These are phyloP conservation scores for Erigeron canadensis DNA, from an alignment of 129 eudicot species.

Conservation along the genomic window DNA sequence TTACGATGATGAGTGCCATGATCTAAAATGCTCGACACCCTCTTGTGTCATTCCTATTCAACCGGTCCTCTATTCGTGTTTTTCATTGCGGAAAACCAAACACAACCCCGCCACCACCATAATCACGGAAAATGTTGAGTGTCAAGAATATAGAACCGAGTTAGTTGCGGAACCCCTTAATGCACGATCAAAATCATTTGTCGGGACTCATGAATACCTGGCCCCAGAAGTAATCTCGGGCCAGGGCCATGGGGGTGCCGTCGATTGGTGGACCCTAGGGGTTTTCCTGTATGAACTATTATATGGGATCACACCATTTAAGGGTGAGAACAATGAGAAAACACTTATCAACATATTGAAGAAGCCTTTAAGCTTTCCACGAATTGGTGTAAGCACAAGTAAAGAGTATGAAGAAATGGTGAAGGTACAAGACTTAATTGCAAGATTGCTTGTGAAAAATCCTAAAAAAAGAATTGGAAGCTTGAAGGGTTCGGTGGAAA, in stretches of 20 bases:
- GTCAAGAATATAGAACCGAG: constrained; percentile 39
- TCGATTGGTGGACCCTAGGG: constrained; percentile 88
- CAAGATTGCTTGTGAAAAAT: constrained; percentile 60
- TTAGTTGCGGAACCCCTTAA: constrained; percentile 66
- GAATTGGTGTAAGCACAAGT: constrained; percentile 53
- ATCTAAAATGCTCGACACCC: constrained; percentile 49
- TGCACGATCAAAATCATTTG: constrained; percentile 70
- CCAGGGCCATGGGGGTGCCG: constrained; percentile 77
- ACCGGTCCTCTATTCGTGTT: constrained; percentile 66
- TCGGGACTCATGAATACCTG: constrained; percentile 79
- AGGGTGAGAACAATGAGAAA: constrained; percentile 78
- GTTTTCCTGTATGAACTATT: constrained; percentile 68
- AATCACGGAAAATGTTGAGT: constrained; percentile 25
- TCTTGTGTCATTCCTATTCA: constrained; percentile 55
- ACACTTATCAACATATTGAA: constrained; percentile 67
- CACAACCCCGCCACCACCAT: constrained; percentile 35
- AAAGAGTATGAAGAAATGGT: constrained; percentile 72
- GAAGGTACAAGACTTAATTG: constrained; percentile 68
- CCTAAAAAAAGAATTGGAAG: constrained; percentile 79
- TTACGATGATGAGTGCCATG: constrained; percentile 15
- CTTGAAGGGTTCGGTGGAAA: constrained; percentile 65
- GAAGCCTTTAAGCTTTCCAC: constrained; percentile 60
- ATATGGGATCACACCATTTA: constrained; percentile 71
- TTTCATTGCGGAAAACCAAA: constrained; percentile 40
- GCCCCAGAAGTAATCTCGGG: constrained; percentile 85